Conservation (phyloP, 352 stramenopile genomes). For the Phytophthora pseudosyringae region DNA sequence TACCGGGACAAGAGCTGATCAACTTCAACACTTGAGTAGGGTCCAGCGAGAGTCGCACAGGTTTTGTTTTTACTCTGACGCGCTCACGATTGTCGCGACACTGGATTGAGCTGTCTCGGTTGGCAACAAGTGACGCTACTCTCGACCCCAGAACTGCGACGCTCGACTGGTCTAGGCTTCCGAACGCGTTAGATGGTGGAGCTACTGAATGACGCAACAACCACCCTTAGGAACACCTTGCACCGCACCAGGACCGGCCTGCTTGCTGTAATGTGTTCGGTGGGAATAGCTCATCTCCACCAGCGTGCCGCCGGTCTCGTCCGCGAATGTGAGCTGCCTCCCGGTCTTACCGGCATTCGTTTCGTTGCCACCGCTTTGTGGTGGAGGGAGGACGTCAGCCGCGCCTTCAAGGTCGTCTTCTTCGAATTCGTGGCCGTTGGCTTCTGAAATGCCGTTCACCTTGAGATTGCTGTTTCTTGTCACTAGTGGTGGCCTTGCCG, state of each 20-base stretch:
- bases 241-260: constrained; percentile 42
- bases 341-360: constrained; percentile 34
- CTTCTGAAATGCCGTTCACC: constrained; percentile 23
- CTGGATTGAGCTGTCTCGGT: constrained; percentile 9
- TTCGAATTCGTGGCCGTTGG: constrained; percentile 17
- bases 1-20: constrained; percentile 8
- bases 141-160: constrained; percentile 4
- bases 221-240: constrained; percentile 34
- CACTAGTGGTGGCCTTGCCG: constrained; percentile 11
- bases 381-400: constrained; percentile 22
- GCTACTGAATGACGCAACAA: constrained; percentile 33
- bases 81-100: constrained; percentile 3
- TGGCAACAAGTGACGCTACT: background rate
- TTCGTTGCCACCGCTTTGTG: constrained; percentile 3
- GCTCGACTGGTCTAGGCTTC: constrained; percentile 4
- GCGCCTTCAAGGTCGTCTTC: constrained; percentile 27
- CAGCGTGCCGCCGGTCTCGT: constrained; percentile 62
- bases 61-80: background rate
- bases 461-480: constrained; percentile 24
- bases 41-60: constrained; percentile 17
- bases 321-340: constrained; percentile 65
- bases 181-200: background rate
- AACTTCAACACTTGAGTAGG: constrained; percentile 13
- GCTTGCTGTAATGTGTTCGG: constrained; percentile 84
- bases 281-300: constrained; percentile 77